Percentiles rank a stretch among this genome's conserved stretches.
These are phyloP conservation scores for Aphanomyces invadans DNA, from an alignment of 352 stramenopile species.

Conservation along the genomic window DNA sequence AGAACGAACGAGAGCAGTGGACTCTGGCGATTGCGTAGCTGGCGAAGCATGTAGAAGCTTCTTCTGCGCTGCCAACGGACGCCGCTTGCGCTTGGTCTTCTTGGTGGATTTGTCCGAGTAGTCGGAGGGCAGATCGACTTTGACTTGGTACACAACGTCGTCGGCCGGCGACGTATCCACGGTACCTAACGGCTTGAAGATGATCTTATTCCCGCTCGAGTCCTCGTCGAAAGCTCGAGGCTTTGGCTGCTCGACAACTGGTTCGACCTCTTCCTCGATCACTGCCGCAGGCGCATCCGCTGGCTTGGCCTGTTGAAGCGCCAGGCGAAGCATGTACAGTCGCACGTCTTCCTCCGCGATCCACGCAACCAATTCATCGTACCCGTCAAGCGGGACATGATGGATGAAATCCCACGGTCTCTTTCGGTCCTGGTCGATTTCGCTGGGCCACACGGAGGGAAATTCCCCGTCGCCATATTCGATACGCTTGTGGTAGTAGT, in stretches of 20 bases:
- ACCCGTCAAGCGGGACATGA: constrained; percentile 43
- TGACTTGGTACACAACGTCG: background rate
- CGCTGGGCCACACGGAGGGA: constrained; percentile 82
- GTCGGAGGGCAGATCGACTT: background rate
- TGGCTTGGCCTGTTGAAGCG: background rate
- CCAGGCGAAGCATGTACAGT: background rate
- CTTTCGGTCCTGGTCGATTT: constrained; percentile 70
- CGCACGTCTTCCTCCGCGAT: constrained; percentile 32
- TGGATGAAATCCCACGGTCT: constrained; percentile 62
- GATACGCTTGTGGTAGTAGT: constrained; percentile 86
- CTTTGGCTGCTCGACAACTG: background rate
- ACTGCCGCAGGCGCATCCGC: background rate
- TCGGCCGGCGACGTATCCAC: background rate
- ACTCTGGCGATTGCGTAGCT: no score
- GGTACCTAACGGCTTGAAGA: constrained; percentile 4
- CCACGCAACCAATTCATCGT: constrained; percentile 55
- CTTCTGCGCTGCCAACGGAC: constrained; percentile 7
- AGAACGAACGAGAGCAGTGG: no score
- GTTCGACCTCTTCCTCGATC: background rate
- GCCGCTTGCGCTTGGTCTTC: constrained; percentile 3
- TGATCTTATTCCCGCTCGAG: constrained; percentile 8
- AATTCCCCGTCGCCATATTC: constrained; percentile 89
- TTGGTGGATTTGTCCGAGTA: background rate
- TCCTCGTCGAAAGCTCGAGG: constrained; percentile 13
- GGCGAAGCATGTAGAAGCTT: constrained; percentile 9